phyloP scores from a whole-genome alignment of 1,284 basidiomycete species.

The Ceratobasidium sp. region DNA sequence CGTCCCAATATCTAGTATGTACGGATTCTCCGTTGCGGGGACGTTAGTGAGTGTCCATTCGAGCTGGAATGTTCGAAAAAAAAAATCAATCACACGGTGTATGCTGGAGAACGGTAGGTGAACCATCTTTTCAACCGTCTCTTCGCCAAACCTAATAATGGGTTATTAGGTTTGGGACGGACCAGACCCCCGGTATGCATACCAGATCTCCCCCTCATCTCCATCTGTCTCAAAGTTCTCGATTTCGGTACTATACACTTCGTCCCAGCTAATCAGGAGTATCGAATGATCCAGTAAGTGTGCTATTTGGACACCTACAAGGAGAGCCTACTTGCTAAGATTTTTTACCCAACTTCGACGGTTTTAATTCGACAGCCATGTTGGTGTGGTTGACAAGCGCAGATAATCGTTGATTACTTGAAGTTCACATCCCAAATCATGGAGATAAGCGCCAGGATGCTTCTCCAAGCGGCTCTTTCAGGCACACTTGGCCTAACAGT shows the following conservation, averaged over 20 bases:
- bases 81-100: not conserved
- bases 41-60: constrained; percentile 49
- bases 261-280: constrained; percentile 69
- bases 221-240: constrained; percentile 77
- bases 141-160: constrained; percentile 79
- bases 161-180: not conserved
- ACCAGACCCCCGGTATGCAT: constrained; percentile 45
- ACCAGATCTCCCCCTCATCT: constrained; percentile 93
- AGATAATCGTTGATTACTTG: not conserved
- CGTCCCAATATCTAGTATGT: constrained; percentile 78
- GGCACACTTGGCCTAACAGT: no score
- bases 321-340: constrained; percentile 35
- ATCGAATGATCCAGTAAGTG: not conserved
- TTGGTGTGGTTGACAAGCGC: not conserved
- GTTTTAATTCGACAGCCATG: constrained; percentile 33
- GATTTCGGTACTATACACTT: constrained; percentile 76
- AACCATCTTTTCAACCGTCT: constrained; percentile 83
- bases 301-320: not conserved
- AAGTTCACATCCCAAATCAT: not conserved
- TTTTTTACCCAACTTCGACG: constrained; percentile 33
- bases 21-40: constrained; percentile 51
- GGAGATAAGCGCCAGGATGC: no score
- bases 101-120: not conserved
- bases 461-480: no score
- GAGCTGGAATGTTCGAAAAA: constrained; percentile 39